Conservation (phyloP, 148 eudicot genomes). For the Camellia lanceoleosa region DNA sequence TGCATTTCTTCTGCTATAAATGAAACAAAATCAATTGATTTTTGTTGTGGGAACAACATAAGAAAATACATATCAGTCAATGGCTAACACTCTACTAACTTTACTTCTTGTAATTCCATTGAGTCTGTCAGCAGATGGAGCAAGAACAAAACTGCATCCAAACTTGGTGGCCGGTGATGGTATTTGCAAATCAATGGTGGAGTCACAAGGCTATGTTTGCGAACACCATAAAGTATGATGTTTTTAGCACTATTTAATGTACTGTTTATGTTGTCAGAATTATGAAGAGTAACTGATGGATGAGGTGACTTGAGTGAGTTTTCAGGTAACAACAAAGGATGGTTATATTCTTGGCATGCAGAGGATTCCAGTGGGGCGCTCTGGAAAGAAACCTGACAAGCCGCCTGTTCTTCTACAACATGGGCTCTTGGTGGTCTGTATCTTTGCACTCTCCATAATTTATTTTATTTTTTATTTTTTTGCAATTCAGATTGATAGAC, state of each 20-base stretch:
- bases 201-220: slow-evolving; percentile 36
- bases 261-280: no score
- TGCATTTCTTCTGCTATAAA: slow-evolving; percentile 11
- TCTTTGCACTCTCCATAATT: no score
- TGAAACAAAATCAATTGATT: neutral
- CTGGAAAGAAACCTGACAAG: slow-evolving; percentile 22
- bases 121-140: slow-evolving; percentile 25
- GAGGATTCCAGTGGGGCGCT: slow-evolving; percentile 37
- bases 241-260: no score
- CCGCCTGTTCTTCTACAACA: slow-evolving; percentile 51
- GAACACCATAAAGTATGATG: slow-evolving; percentile 41
- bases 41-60: neutral
- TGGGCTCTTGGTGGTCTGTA: slow-evolving; percentile 38
- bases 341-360: slow-evolving; percentile 48
- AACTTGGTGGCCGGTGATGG: slow-evolving; percentile 3
- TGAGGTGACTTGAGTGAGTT: neutral
- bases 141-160: slow-evolving; percentile 25
- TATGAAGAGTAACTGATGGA: neutral
- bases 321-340: slow-evolving; percentile 41
- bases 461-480: neutral
- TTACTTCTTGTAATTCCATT: slow-evolving; percentile 25
- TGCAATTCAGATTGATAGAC: neutral
- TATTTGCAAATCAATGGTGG: slow-evolving; percentile 34
- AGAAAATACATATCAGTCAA: neutral
- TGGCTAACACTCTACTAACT: slow-evolving; percentile 13